A percentile compares a stretch with the other conserved stretches of the same genome.
Evolutionary conservation across 306 rosid species (phyloP).

Genomic region (Trifolium fragiferum): DNA sequence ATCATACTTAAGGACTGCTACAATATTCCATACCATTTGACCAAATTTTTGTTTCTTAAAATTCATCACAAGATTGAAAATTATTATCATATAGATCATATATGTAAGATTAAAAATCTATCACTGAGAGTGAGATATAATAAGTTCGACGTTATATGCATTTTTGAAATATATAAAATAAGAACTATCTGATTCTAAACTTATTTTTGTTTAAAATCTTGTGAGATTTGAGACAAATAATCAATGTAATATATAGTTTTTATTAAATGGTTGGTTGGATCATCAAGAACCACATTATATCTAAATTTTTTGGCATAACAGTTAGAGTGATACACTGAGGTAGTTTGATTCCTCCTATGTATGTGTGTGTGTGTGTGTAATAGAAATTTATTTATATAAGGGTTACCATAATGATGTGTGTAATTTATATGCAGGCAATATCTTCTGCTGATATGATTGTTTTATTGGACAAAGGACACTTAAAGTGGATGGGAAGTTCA

Average conservation of each 20-base stretch:
- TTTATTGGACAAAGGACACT: slow-evolving; percentile 78
- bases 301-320: not conserved
- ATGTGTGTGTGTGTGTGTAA: not conserved
- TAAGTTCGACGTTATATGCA: not conserved
- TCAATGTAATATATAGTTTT: not conserved
- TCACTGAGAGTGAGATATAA: too few relatives aligned
- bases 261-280: not conserved
- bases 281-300: not conserved
- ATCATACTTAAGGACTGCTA: too few relatives aligned
- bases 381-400: not conserved
- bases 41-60: not conserved
- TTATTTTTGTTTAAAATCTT: not conserved
- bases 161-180: not conserved
- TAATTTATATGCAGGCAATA: slow-evolving; percentile 66
- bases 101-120: too few relatives aligned
- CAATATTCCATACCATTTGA: too few relatives aligned
- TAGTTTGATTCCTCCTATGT: not conserved
- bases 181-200: not conserved
- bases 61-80: not conserved
- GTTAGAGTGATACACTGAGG: too few relatives aligned
- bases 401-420: slow-evolving; percentile 32
- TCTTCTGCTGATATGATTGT: slow-evolving; percentile 78
- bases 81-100: too few relatives aligned
- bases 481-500: slow-evolving; percentile 82
- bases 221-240: not conserved